Evolutionary conservation across 768 basidiomycete species (phyloP).

Genomic region (Boletus vinaceobasis): DNA sequence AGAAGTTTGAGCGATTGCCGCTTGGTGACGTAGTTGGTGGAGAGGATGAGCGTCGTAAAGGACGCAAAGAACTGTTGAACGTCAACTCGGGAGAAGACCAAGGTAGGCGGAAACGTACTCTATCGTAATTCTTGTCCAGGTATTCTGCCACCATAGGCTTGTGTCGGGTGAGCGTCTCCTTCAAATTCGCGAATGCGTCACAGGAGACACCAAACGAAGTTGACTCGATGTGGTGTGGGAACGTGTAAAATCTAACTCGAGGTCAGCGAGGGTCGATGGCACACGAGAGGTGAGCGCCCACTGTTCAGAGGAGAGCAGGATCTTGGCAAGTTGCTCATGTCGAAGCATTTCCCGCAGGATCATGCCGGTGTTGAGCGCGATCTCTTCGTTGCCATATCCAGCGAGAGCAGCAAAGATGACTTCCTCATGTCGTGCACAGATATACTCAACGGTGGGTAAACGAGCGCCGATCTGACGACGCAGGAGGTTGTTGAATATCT

Average conservation of each 20-base stretch:
- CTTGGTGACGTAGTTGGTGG: slow-evolving; percentile 98
- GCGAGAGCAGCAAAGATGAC: slow-evolving; percentile 81
- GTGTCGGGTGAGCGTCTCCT: slow-evolving; percentile 95
- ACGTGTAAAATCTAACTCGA: slow-evolving; percentile 83
- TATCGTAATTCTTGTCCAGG: slow-evolving; percentile 95
- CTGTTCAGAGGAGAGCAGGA: slow-evolving; percentile 91
- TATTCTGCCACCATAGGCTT: slow-evolving; percentile 98
- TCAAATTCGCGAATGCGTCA: slow-evolving; percentile 95
- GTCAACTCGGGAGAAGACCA: neutral
- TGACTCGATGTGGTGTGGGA: slow-evolving; percentile 94
- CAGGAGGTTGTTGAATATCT: slow-evolving; percentile 86
- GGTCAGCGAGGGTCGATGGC: neutral
- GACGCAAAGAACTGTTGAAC: slow-evolving; percentile 84
- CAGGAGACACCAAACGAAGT: slow-evolving; percentile 98
- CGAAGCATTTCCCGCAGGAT: slow-evolving; percentile 95
- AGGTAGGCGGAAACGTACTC: slow-evolving; percentile 48
- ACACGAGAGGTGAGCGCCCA: slow-evolving; percentile 41
- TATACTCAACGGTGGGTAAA: slow-evolving; percentile 95
- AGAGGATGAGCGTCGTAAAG: slow-evolving; percentile 89
- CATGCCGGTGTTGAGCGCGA: slow-evolving; percentile 97
- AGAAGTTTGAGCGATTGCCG: slow-evolving; percentile 97
- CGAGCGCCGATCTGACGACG: slow-evolving; percentile 90
- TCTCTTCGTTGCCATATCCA: slow-evolving; percentile 93
- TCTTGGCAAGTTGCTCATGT: slow-evolving; percentile 87
- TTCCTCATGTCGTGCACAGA: slow-evolving; percentile 70